These are phyloP conservation scores for Phytophthora idaei DNA, from an alignment of 352 stramenopile genomes.

Conservation along the genomic window DNA sequence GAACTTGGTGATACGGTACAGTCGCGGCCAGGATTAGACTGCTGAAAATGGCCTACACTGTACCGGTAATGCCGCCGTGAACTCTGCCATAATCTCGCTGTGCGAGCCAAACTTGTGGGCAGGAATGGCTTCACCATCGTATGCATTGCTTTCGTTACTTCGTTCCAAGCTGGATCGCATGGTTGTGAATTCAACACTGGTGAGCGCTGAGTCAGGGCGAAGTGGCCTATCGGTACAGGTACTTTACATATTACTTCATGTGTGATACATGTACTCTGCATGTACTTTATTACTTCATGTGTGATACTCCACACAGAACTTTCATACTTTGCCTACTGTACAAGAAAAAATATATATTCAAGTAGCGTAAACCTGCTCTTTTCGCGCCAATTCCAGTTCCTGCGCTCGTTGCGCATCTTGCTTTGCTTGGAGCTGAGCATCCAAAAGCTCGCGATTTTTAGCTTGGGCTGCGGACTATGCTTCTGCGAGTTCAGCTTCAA, in stretches of 20 bases:
- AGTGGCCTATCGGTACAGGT: too few relatives aligned
- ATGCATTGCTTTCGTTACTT: slow-evolving; percentile 2
- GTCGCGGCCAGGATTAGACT: neutral
- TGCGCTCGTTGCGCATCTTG: slow-evolving; percentile 33
- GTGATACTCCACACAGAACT: too few relatives aligned
- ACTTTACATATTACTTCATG: too few relatives aligned
- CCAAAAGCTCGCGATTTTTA: slow-evolving; percentile 37
- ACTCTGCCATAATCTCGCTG: slow-evolving; percentile 5
- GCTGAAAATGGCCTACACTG: neutral
- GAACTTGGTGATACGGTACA: neutral
- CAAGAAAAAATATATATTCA: too few relatives aligned
- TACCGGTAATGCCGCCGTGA: neutral
- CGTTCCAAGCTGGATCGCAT: slow-evolving; percentile 1
- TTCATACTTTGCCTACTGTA: too few relatives aligned
- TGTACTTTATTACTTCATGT: too few relatives aligned
- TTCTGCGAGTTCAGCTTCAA: slow-evolving; percentile 29
- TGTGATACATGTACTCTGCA: too few relatives aligned
- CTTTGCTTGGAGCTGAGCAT: slow-evolving; percentile 33
- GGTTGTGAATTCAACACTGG: neutral
- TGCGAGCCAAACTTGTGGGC: neutral
- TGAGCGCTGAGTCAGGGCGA: slow-evolving; percentile 2
- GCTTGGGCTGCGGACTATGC: slow-evolving; percentile 23
- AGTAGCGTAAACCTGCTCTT: slow-evolving; percentile 28
- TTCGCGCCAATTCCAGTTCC: slow-evolving; percentile 24
- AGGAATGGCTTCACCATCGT: slow-evolving; percentile 21